Base-by-base conservation (phyloP, 805 yeast species). In the Ogataea pini region DNA sequence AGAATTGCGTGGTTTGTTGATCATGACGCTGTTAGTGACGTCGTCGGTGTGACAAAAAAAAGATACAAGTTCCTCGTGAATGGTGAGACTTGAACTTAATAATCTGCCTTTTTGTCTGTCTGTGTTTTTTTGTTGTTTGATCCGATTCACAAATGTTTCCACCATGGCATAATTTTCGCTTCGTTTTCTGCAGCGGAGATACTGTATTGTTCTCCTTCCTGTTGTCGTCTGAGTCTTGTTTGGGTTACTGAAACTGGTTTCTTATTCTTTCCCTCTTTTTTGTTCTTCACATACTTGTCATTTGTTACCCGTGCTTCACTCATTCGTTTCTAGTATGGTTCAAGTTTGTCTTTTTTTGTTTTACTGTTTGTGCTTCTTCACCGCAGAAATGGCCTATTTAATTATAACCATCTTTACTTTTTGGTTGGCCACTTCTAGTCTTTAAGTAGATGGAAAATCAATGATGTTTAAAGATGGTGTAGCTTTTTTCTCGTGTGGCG, bases 1-100 rank as follows among this genome's bases (percentile, higher is more conserved):
- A 85, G 86, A 69, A 96, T 92, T 4, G 81, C 91, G 7, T 92
- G 99, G 99, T 92, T 92, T 72, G 97, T 92, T 29, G 99, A 92
- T 66, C 88, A 89, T 60, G 96, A 85, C 57, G 97, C 97, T 2
- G 79, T 89, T 59, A 79, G 82, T 40, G 96, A 89, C 62, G 87
- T 87, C 42, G 80, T 80, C 60, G 67, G 69, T 6, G 77, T 84
- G 43, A 82, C 86, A 16, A 84, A 83, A 71, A 84, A 82, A 69
- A 79, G 83, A 67, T 85, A 85, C 70, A 85, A 85, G 67, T 80
- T 75, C 53, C 68, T 78, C 44, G 75, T 72, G 33, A 50, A 57
- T 22, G 16, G 24, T 40, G 40, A 36, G 29, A 36, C 18, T 14
- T 24, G 31, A 29, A 28, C 31, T 25, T 3, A 3, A 6, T 8